Percentiles rank a stretch among this genome's conserved stretches.
Conservation (phyloP, 805 yeast species). For the Zygosaccharomyces lentus region DNA sequence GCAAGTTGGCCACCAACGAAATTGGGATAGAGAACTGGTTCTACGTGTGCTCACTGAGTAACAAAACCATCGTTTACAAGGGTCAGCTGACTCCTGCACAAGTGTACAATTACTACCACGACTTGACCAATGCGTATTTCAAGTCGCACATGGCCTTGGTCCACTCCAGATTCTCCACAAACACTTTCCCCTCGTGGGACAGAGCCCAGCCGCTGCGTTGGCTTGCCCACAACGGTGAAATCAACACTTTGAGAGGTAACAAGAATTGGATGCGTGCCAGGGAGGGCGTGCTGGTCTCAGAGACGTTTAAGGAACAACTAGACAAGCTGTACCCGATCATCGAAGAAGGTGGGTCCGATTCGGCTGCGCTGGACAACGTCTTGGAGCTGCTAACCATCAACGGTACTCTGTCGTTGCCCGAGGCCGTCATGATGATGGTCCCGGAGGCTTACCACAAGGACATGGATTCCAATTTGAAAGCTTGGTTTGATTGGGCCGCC, state of each 20-base stretch:
- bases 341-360: conserved; percentile 98
- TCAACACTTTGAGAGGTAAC: conserved; percentile 94
- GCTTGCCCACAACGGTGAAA: conserved; percentile 99
- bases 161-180: conserved; percentile 95
- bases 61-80: conserved; percentile 88
- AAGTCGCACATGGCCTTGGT: conserved; percentile 95
- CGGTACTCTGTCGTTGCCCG: conserved; percentile 89
- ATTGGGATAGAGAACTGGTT: conserved; percentile 97
- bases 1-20: conserved; percentile 86
- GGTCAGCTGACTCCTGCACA: conserved; percentile 97
- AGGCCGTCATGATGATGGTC: conserved; percentile 93
- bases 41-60: conserved; percentile 88
- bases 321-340: conserved; percentile 90
- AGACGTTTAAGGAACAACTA: conserved; percentile 83
- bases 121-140: conserved; percentile 83
- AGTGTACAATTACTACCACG: conserved; percentile 92
- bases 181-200: conserved; percentile 99
- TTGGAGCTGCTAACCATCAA: conserved; percentile 86
- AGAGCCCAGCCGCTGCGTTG: conserved; percentile 97
- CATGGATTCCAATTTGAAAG: conserved; percentile 89
- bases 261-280: conserved; percentile 99
- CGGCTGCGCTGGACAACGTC: conserved; percentile 96
- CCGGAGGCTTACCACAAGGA: conserved; percentile 99
- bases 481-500: conserved; percentile 99
- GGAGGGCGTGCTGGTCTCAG: conserved; percentile 92